phyloP scores from a whole-genome alignment of 2,329 filamentous ascomycete genomes.

The Lachnellula subtilissima region DNA sequence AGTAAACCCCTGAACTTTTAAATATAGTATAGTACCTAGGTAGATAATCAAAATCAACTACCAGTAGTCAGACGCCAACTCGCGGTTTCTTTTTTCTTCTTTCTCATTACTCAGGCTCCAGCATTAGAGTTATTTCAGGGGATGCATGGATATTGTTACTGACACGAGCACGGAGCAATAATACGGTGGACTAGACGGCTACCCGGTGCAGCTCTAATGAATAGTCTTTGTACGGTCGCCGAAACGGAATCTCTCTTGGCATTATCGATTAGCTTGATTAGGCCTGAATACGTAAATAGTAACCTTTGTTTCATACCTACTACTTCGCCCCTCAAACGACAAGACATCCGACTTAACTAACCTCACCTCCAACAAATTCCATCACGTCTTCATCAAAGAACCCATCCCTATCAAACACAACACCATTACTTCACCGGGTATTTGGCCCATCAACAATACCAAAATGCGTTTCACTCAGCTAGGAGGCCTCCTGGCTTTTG shows the following conservation, averaged over 20 bases:
- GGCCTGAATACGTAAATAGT: too few species aligned
- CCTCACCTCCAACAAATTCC: too few species aligned
- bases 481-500: constrained; percentile 16
- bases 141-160: too few species aligned
- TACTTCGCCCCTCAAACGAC: constrained; percentile 1
- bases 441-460: constrained; percentile 1
- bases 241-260: too few species aligned
- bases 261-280: too few species aligned
- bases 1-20: too few species aligned
- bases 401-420: neutral
- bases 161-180: too few species aligned
- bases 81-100: neutral
- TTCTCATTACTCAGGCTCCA: neutral
- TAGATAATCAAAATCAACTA: neutral
- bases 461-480: constrained; percentile 24
- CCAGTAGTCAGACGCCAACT: neutral
- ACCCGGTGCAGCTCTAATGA: too few species aligned
- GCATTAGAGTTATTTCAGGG: neutral
- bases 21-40: too few species aligned
- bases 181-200: too few species aligned
- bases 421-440: neutral
- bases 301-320: too few species aligned
- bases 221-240: too few species aligned
- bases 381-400: neutral
- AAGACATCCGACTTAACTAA: constrained; percentile 2